phyloP scores from a whole-genome alignment of 371 early-diverging fungal species.

The Mucor irregularis region DNA sequence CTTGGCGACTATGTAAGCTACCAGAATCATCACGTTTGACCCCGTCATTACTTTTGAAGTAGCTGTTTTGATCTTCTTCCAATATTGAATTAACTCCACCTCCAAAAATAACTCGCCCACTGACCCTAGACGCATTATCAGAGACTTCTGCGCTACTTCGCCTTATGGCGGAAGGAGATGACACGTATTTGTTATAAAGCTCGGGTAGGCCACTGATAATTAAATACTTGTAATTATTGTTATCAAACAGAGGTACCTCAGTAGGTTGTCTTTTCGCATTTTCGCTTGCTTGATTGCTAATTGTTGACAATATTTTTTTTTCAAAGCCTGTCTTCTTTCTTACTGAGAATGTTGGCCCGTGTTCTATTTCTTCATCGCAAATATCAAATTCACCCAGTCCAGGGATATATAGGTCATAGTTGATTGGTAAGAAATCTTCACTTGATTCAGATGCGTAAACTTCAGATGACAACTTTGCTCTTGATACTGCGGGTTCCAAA shows the following conservation, averaged over 20 bases:
- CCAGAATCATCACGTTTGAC: constrained; percentile 22
- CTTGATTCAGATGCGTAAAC: not conserved
- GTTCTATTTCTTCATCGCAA: too few species aligned
- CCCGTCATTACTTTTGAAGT: not conserved
- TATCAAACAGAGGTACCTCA: constrained; percentile 7
- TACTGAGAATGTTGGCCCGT: too few species aligned
- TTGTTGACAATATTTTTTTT: too few species aligned
- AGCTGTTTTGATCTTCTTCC: not conserved
- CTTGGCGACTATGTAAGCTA: constrained; percentile 39
- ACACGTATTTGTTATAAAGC: constrained; percentile 31
- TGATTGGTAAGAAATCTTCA: not conserved
- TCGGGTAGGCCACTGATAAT: constrained; percentile 60
- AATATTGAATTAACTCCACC: not conserved
- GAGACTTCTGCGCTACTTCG: constrained; percentile 42
- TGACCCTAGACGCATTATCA: constrained; percentile 14
- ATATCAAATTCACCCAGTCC: not conserved
- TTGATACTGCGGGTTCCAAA: constrained; percentile 29
- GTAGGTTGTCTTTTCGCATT: not conserved
- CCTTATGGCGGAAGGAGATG: constrained; percentile 27
- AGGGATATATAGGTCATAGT: constrained; percentile 3
- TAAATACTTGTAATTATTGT: constrained; percentile 38
- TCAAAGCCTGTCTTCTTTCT: too few species aligned
- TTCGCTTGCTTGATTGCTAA: not conserved
- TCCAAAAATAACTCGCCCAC: constrained; percentile 16
- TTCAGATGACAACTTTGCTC: constrained; percentile 8